phyloP scores from a whole-genome alignment of 2,329 filamentous ascomycete genomes.

The Pseudogymnoascus sp. region DNA sequence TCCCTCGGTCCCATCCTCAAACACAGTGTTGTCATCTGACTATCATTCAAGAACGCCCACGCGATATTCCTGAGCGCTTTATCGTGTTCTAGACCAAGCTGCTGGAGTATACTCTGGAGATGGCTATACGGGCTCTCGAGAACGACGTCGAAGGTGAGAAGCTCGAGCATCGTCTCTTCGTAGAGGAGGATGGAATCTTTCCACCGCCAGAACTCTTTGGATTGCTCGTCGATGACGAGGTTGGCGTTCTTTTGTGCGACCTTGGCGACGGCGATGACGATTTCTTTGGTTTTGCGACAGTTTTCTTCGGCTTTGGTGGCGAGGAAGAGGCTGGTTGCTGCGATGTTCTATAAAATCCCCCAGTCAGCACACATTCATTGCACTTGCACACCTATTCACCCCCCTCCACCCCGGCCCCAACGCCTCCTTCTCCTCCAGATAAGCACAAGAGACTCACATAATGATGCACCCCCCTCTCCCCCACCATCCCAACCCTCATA shows the following conservation, averaged over 20 bases:
- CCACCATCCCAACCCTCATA: slow-evolving; percentile 76
- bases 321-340: slow-evolving; percentile 83
- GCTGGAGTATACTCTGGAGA: slow-evolving; percentile 72
- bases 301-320: slow-evolving; percentile 98
- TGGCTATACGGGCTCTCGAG: slow-evolving; percentile 81
- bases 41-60: slow-evolving; percentile 93
- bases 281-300: slow-evolving; percentile 87
- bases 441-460: slow-evolving; percentile 53
- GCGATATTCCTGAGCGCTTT: slow-evolving; percentile 75
- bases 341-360: slow-evolving; percentile 53
- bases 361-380: slow-evolving; percentile 9
- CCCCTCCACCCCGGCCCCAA: neutral
- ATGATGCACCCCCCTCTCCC: slow-evolving; percentile 73
- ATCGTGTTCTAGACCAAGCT: slow-evolving; percentile 67
- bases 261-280: slow-evolving; percentile 88
- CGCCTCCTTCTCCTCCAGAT: too few species aligned
- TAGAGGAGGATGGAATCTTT: slow-evolving; percentile 86
- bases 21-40: slow-evolving; percentile 74
- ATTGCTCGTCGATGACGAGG: slow-evolving; percentile 88
- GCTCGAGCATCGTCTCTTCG: slow-evolving; percentile 87
- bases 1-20: slow-evolving; percentile 71
- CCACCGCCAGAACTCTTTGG: slow-evolving; percentile 98
- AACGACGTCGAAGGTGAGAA: slow-evolving; percentile 87
- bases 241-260: slow-evolving; percentile 92
- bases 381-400: too few species aligned